Evolutionary conservation across 2,329 filamentous ascomycete species (phyloP), one percentile per base, ranked within the genome.

Genomic region (Metarhizium sp.): DNA sequence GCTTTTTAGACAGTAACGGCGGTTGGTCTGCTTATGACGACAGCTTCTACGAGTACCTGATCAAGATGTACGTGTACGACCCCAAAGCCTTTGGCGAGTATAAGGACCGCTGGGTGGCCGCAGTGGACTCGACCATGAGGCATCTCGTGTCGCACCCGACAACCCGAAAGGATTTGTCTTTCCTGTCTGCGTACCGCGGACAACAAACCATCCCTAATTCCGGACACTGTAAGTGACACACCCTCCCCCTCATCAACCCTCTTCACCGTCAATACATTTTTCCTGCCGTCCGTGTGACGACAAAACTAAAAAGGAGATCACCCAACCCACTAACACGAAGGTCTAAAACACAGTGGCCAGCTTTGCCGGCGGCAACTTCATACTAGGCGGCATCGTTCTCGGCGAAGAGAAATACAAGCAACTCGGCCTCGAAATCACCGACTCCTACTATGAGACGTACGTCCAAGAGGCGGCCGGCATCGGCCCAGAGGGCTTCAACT

Each of bases 11-110:
- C 64, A 78, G 78, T 29, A 64, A 61, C 2, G 90, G 91, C 52
- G 87, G 88, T 48, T 95, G 90, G 90, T 80, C 81, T 43, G 89
- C 86, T 52, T 86, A 87, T 6, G 80, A 80, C 34, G 90, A 95
- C 68, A 89, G 84, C 47, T 95, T 86, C 72, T 95, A 95, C 72
- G 90, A 95, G 71, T 95, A 95, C 64, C 79, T 95, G 36, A 86
- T 95, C 69, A 95, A 95, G 75, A 92, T 94, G 88, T 95, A 85
- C 63, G 70, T 92, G 54, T 95, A 95, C 67, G 86, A 92, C 65
- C 76, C 82, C 0, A 62, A 68, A 6, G 77, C 82, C 3, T 95
- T 88, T 63, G 70, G 64, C 2, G 59, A 69, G 2, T 90, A 92
- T 72, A 83, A 78, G 63, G 85, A 92, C 59, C 82, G 83, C 50